These are phyloP conservation scores for Epichloe festucae DNA, from an alignment of 2,329 filamentous ascomycete genomes.

Conservation along the genomic window DNA sequence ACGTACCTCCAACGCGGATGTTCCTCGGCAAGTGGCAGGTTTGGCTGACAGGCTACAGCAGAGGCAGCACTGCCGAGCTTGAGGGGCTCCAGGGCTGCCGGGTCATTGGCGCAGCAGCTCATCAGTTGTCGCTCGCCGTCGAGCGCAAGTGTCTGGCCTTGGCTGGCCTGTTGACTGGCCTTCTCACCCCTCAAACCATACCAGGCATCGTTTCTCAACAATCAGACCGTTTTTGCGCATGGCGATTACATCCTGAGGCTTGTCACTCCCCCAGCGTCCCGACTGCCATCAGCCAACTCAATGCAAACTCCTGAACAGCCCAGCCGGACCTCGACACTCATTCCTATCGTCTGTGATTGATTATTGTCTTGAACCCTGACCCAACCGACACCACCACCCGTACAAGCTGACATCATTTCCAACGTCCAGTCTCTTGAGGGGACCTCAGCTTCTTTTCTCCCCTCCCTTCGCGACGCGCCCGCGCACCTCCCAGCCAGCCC, in stretches of 20 bases:
- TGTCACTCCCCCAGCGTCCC: not conserved
- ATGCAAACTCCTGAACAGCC: not conserved
- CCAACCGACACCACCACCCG: not conserved
- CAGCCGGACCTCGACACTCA: not conserved
- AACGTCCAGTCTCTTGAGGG: not conserved
- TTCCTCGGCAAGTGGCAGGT: not conserved
- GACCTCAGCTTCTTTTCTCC: not conserved
- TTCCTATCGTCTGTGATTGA: not conserved
- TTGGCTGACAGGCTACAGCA: no score
- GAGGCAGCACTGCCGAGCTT: no score
- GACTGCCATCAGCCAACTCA: not conserved
- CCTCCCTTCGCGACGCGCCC: not conserved
- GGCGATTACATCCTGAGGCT: constrained; percentile 3
- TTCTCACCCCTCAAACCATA: constrained; percentile 2
- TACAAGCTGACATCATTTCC: constrained; percentile 2
- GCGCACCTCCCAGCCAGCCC: not conserved
- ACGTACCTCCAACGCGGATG: no score
- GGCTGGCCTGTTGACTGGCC: not conserved
- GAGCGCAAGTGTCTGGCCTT: not conserved
- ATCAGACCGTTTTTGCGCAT: not conserved
- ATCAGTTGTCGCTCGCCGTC: no score
- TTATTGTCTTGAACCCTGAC: not conserved
- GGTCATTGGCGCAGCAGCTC: not conserved
- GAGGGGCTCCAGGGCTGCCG: no score
- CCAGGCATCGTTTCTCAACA: constrained; percentile 4